Evolutionary conservation across 2,329 filamentous ascomycete species (phyloP), one percentile per base, ranked within the genome.

Genomic region (Epichloe gansuensis): DNA sequence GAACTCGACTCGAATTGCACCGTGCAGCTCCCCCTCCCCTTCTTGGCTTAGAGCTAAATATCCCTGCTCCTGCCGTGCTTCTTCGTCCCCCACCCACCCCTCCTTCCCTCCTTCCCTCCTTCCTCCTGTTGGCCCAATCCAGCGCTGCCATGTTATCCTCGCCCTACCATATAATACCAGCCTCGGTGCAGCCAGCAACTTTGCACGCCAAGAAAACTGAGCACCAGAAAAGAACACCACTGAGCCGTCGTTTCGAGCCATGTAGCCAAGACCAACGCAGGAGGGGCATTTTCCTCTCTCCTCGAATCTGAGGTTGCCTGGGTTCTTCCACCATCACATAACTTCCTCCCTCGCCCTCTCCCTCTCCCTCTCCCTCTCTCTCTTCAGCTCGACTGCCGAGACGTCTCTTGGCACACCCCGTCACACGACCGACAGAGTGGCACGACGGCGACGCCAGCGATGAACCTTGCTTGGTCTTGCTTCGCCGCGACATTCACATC

Each of bases 161-260:
- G 17, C 17, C 17, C 17, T 21, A 21, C 17, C 17, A 21, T 21
- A 21, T 21, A 21, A 21, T 21, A 21, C 17, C 17, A 21, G 17
- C 17, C 17, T 21, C 17, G 17, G 17, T 21, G 17, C 17, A 21
- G 17, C 17, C 17, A 21, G 17, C 17, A 21, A 21, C 17, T 78
- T 56, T 79, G 60, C 13, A 21, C 39, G 39, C 39, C 42, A 44
- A 25, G 42, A 44, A 45, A 25, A 25, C 17, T 21, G 38, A 41
- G 13, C 13, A 41, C n/a, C 17, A 21, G 17, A 21, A 45, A 25
- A 25, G 38, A 41, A 41, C 3, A 41, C n/a, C 17, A 21, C 17
- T 21, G 17, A 21, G 17, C 17, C 17, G 17, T 21, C 17, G 2
- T 21, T 21, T 21, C 17, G 17, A 21, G 17, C 2, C 17, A 21